Evolutionary conservation across 805 yeast genomes (phyloP).

Genomic region (Starmerella vitae): DNA sequence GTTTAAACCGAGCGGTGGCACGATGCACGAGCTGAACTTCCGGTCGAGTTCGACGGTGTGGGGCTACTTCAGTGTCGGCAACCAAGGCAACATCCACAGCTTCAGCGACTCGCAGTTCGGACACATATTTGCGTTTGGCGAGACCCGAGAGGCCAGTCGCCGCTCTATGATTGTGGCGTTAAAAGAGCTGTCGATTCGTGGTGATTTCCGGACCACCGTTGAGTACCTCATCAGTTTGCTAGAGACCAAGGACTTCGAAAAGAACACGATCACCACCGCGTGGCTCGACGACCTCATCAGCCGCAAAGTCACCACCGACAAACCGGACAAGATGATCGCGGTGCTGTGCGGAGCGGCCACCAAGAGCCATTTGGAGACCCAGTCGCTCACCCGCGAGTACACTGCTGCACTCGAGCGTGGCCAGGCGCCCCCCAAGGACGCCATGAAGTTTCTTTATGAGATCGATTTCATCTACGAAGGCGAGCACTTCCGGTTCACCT

Average conservation of each 20-base stretch:
- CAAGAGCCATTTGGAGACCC: constrained; percentile 75
- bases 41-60: constrained; percentile 95
- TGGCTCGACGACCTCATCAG: constrained; percentile 96
- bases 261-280: constrained; percentile 93
- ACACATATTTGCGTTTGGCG: constrained; percentile 98
- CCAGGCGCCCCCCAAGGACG: constrained; percentile 75
- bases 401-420: constrained; percentile 77
- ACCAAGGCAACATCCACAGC: constrained; percentile 93
- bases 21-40: constrained; percentile 89
- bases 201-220: constrained; percentile 96
- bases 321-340: constrained; percentile 85
- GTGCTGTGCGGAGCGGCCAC: constrained; percentile 96
- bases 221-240: constrained; percentile 89
- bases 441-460: constrained; percentile 76
- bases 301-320: constrained; percentile 87
- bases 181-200: constrained; percentile 90
- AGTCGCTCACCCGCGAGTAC: constrained; percentile 56
- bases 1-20: constrained; percentile 96
- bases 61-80: constrained; percentile 98
- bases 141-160: constrained; percentile 93
- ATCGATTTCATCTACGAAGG: constrained; percentile 95
- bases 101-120: constrained; percentile 98
- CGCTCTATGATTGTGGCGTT: constrained; percentile 98
- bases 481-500: constrained; percentile 82
- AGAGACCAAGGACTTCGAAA: constrained; percentile 94